These are phyloP conservation scores for Elaeis oleifera DNA, from an alignment of 202 grass and related monocot species.

Conservation along the genomic window DNA sequence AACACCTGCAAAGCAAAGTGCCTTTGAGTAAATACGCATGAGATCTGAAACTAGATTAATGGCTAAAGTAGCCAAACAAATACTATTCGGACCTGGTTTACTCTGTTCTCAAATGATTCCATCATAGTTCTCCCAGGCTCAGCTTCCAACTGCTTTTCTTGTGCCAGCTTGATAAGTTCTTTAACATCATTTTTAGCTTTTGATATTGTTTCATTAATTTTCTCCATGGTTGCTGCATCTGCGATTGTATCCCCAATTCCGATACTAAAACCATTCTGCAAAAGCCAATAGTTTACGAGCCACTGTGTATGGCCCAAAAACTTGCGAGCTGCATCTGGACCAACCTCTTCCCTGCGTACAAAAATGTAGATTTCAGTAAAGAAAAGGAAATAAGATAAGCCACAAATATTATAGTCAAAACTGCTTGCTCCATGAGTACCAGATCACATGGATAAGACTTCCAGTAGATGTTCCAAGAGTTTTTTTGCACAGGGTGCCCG, in stretches of 20 bases:
- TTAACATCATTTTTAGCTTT: constrained; percentile 90
- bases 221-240: constrained; percentile 78
- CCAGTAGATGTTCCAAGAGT: constrained; percentile 59
- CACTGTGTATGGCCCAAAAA: constrained; percentile 92
- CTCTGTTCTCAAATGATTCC: constrained; percentile 93
- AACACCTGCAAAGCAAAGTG: constrained; percentile 50
- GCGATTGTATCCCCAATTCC: constrained; percentile 97
- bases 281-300: constrained; percentile 96
- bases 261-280: constrained; percentile 92
- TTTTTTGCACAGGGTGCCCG: constrained; percentile 86
- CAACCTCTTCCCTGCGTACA: constrained; percentile 80
- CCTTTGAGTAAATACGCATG: constrained; percentile 6
- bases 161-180: constrained; percentile 65
- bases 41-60: not conserved
- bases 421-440: constrained; percentile 26
- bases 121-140: constrained; percentile 92
- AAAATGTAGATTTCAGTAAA: constrained; percentile 12
- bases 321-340: constrained; percentile 83
- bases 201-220: constrained; percentile 72
- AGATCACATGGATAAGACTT: constrained; percentile 96
- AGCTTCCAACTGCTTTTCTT: constrained; percentile 62
- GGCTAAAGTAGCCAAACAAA: too few species aligned
- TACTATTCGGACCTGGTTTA: constrained; percentile 60
- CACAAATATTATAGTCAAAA: too few species aligned
- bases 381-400: not conserved